phyloP scores from a whole-genome alignment of 345 rosid genomes.

The Clausena lansium region DNA sequence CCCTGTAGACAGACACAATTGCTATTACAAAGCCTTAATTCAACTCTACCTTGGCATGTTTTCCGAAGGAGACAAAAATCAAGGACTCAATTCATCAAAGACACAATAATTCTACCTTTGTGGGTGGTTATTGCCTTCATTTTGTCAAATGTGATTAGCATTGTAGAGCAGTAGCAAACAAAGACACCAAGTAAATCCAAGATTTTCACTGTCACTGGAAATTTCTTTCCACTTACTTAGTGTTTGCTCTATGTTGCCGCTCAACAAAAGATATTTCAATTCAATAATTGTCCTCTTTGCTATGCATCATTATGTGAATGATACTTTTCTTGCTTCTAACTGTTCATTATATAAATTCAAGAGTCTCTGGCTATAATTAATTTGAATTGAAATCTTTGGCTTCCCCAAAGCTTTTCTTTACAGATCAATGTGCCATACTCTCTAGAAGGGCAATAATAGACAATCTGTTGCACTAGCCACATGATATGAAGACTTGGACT shows the following conservation, averaged over 20 bases:
- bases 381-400: neutral
- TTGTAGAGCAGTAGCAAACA: neutral
- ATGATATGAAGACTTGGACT: neutral
- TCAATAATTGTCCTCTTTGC: constrained; percentile 6
- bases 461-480: neutral
- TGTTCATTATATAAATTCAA: neutral
- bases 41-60: neutral
- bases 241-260: neutral
- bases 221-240: neutral
- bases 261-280: neutral
- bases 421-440: neutral
- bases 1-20: neutral
- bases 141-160: neutral
- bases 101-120: neutral
- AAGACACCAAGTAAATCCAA: neutral
- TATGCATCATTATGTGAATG: neutral
- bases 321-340: neutral
- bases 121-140: neutral
- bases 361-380: neutral
- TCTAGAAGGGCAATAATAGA: neutral
- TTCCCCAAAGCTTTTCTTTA: neutral
- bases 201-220: neutral
- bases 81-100: neutral
- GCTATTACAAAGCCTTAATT: neutral
- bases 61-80: neutral